Base-by-base conservation (phyloP, 306 rosid species). In the Aeschynomene evenia region DNA sequence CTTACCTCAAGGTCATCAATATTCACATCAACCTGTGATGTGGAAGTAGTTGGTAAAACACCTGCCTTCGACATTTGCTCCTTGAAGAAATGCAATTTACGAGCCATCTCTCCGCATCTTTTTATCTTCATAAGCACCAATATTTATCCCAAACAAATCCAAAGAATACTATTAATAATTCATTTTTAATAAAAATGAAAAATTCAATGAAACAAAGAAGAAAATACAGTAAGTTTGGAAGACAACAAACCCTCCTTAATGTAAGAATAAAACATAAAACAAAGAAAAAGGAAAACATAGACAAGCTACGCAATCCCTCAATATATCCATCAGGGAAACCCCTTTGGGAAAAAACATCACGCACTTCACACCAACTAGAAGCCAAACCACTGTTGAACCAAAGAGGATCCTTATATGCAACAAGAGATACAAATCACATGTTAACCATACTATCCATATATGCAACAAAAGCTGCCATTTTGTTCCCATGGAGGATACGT, bases 101-200 rank as follows among this genome's bases (percentile, higher is more conserved):
- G 97, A 34, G 99, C 96, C 97, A 89, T 85, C 92, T 95, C 99
- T 62, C 87, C 99, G 73, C 85, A 81, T 86, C 90, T 84, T 87
- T 89, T 95, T 54, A 95, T 86, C 99, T 95, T 63, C 71, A 82
- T n/a, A 52, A 43, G 46, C 51, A 75, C 45, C 72, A 76, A 16
- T 7, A 68, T 53, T 54, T 31, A 63, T 49, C 68, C 68, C 79
- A 66, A 64, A 39, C n/a, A 68, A 62, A 70, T 40, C 46, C 62
- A 33, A 63, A 34, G 36, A 53, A 72, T 24, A 43, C 45, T 5
- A 78, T 72, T 69, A 65, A 63, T 57, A 65, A 33, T 66, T 45
- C 36, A 9, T 28, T 49, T 37, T 20, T 13, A 21, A 24, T 24
- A 16, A 33, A 52, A 21, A n/a, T n/a, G 12, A 10, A 52, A 52